A percentile compares a stretch with the other conserved stretches of the same genome.
phyloP scores from a whole-genome alignment of 768 basidiomycete species.

The Pholiota microspora region DNA sequence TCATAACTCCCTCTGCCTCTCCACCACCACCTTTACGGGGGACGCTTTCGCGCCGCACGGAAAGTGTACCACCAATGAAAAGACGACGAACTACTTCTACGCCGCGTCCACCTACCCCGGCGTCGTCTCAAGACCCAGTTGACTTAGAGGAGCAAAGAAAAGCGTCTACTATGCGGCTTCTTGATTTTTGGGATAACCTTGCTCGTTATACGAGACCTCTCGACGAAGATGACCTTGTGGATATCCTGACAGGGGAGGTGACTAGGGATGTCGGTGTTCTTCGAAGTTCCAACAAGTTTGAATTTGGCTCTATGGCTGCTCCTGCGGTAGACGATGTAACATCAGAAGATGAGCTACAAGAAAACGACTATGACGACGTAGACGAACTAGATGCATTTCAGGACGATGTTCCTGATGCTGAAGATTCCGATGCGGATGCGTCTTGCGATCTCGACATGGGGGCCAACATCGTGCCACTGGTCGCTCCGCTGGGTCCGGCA shows the following conservation, averaged over 20 bases:
- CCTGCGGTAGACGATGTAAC: constrained; percentile 34
- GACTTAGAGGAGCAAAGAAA: constrained; percentile 56
- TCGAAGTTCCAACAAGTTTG: constrained; percentile 38
- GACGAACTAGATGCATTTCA: constrained; percentile 59
- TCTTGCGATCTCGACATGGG: neutral
- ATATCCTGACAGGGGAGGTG: constrained; percentile 58
- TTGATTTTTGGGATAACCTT: constrained; percentile 64
- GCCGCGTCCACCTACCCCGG: constrained; percentile 31
- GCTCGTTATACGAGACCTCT: constrained; percentile 64
- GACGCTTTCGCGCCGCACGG: constrained; percentile 10
- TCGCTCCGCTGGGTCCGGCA: constrained; percentile 15
- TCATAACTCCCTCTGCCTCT: constrained; percentile 55
- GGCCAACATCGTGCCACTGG: constrained; percentile 5
- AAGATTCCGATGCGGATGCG: neutral
- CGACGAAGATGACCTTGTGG: constrained; percentile 80
- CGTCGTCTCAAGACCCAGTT: constrained; percentile 27
- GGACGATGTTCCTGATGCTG: constrained; percentile 26
- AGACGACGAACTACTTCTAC: constrained; percentile 47
- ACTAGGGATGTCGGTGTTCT: constrained; percentile 72
- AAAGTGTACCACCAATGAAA: constrained; percentile 44
- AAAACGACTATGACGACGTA: constrained; percentile 52
- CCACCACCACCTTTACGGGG: constrained; percentile 34
- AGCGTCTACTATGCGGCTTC: constrained; percentile 54
- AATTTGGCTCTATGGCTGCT: constrained; percentile 52
- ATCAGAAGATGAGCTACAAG: constrained; percentile 40